Conservation (phyloP, 2,329 filamentous ascomycete species). For the Onygena corvina region DNA sequence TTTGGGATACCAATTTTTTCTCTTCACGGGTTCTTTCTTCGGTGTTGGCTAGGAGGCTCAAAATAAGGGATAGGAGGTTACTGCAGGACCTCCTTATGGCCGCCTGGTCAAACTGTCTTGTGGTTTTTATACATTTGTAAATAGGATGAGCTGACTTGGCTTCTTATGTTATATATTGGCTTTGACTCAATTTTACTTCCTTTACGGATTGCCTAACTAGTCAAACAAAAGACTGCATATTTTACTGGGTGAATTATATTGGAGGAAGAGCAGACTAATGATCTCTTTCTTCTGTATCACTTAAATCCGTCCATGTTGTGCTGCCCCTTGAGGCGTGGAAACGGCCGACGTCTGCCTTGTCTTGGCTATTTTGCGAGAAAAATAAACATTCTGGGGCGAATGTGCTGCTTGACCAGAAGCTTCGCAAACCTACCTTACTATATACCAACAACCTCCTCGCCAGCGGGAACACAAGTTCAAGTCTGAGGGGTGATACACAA, state of each 20-base stretch:
- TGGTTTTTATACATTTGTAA: background rate
- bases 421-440: background rate
- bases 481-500: background rate
- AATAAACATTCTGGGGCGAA: too few species aligned
- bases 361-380: too few species aligned
- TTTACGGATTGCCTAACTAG: too few species aligned
- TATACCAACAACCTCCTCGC: background rate
- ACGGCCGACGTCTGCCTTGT: too few species aligned
- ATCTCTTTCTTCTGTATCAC: too few species aligned
- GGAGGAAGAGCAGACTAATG: too few species aligned
- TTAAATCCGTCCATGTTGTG: too few species aligned
- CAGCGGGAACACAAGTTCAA: background rate
- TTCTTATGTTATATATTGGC: too few species aligned
- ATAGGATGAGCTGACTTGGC: background rate
- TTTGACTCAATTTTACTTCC: background rate
- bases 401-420: too few species aligned
- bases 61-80: background rate
- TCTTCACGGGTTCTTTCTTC: constrained; percentile 3
- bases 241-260: too few species aligned
- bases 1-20: constrained; percentile 6
- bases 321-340: too few species aligned
- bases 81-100: constrained; percentile 1
- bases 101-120: background rate
- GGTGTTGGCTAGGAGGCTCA: constrained; percentile 1
- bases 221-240: too few species aligned